Conservation (phyloP, 2,329 filamentous ascomycete species). For the Xylariaceae sp. region DNA sequence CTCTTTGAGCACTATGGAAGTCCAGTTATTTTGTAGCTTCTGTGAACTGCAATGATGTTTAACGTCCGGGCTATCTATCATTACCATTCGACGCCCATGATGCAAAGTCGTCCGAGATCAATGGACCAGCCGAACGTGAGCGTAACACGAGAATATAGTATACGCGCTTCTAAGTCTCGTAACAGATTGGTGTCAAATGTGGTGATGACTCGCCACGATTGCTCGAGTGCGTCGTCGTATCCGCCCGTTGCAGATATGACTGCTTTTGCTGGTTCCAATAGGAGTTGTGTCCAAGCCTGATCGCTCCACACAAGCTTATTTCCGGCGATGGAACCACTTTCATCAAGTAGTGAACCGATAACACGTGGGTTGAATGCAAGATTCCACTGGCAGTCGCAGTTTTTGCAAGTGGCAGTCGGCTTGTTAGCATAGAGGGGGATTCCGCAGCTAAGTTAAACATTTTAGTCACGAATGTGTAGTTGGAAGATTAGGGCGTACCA, state of each 20-base stretch:
- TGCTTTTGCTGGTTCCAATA: constrained; percentile 24
- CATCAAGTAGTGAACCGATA: constrained; percentile 42
- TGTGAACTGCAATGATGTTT: not conserved
- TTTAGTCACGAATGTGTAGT: constrained; percentile 2
- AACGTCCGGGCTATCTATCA: not conserved
- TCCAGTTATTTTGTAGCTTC: not conserved
- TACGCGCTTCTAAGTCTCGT: constrained; percentile 45
- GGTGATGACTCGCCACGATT: constrained; percentile 38
- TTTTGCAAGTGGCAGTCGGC: constrained; percentile 34
- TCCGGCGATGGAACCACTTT: constrained; percentile 48
- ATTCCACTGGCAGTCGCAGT: constrained; percentile 31
- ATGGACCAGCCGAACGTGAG: constrained; percentile 51
- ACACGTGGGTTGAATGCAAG: constrained; percentile 39
- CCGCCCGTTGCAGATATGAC: constrained; percentile 9
- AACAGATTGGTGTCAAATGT: constrained; percentile 36
- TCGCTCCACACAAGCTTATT: constrained; percentile 51
- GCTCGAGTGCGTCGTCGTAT: constrained; percentile 38
- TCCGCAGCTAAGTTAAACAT: constrained; percentile 40
- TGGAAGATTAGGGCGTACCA: constrained; percentile 33
- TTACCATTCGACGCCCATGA: constrained; percentile 41
- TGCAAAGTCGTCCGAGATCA: constrained; percentile 35
- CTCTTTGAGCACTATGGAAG: not conserved
- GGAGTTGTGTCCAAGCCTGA: constrained; percentile 44
- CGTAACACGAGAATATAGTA: constrained; percentile 48
- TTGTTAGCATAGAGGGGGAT: constrained; percentile 50